Evolutionary conservation across 2,329 filamentous ascomycete species (phyloP).

Genomic region (Monilinia aucupariae): DNA sequence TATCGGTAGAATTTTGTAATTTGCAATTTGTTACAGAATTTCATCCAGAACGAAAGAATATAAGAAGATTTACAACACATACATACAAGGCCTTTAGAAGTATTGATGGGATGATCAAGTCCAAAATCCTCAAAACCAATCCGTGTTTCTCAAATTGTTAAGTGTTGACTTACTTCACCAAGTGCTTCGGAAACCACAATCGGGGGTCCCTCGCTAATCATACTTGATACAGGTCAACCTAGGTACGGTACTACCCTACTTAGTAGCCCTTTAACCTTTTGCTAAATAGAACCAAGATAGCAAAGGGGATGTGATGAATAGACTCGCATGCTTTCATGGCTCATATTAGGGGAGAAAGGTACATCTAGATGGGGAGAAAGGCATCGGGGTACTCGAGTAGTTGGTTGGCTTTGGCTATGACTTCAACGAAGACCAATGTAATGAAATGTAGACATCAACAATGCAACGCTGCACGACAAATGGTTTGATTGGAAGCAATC

Average conservation of each 20-base stretch:
- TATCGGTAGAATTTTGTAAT: not conserved
- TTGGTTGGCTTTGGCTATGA: not conserved
- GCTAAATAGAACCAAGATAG: not conserved
- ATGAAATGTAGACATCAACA: not conserved
- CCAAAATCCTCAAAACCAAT: not conserved
- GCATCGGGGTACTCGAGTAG: not conserved
- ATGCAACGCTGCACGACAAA: not conserved
- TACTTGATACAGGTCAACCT: not conserved
- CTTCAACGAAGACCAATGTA: not conserved
- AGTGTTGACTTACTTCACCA: constrained; percentile 7
- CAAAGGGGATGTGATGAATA: not conserved
- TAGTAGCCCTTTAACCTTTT: not conserved
- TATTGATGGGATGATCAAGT: not conserved
- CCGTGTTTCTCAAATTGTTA: not conserved
- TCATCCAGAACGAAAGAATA: not conserved
- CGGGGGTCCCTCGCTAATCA: constrained; percentile 8
- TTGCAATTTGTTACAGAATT: not conserved
- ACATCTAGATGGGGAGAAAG: not conserved
- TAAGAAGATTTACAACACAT: not conserved
- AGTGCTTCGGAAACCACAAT: not conserved
- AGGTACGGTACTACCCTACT: not conserved
- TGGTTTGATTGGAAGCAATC: not conserved
- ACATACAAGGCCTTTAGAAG: not conserved
- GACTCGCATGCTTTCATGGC: not conserved
- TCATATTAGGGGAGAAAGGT: not conserved